Base-by-base conservation (phyloP, 2,329 filamentous ascomycete species). In the Cladosporium phlei region DNA sequence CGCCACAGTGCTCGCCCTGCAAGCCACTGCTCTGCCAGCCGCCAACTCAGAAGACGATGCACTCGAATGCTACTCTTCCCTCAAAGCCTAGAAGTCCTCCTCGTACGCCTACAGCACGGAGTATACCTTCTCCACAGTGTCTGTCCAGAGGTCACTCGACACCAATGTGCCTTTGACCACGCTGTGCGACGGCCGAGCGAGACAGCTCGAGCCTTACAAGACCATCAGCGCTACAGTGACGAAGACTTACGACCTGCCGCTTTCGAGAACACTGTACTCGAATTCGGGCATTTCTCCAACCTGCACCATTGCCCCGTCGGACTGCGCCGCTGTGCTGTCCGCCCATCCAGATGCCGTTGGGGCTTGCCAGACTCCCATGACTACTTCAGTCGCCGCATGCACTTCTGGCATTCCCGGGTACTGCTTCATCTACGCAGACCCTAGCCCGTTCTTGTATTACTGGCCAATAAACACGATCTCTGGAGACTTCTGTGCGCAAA, bases 31-130 rank as follows among this genome's bases (percentile, higher is more conserved):
- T 7, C 10, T 34, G 21, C 39, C 43, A 9, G 35, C 43, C n/a
- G 38, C 43, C 7, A 25, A 17, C 8, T 27, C 43, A 16, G 24
- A 46, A 12, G 43, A 37, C 25, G 43, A 46, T 5, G 43, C 38
- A 25, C 38, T 46, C 27, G 33, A 19, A 9, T 46, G 43, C 20
- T 38, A 38, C 33, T 38, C 34, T 7, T 46, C 43, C 34, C 38
- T 17, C 33, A 25, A 34, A 33, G 33, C 29, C 5, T 16, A 46
- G 17, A 27, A 38, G 21, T 46, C 43, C 1, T 46, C 34, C n/a
- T 46, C 43, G 12, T 30, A 22, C 25, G 34, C 43, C 5, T 38
- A 32, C 20, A 28, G 33, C 9, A 12, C 21, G 25, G 19, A 22
- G 30, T 43, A 34, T 16, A 34, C 21, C 17, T 43, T 32, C n/a